Evolutionary conservation across 352 stramenopile species (phyloP), one percentile per base, ranked within the genome.

Genomic region (Phytophthora constricta): DNA sequence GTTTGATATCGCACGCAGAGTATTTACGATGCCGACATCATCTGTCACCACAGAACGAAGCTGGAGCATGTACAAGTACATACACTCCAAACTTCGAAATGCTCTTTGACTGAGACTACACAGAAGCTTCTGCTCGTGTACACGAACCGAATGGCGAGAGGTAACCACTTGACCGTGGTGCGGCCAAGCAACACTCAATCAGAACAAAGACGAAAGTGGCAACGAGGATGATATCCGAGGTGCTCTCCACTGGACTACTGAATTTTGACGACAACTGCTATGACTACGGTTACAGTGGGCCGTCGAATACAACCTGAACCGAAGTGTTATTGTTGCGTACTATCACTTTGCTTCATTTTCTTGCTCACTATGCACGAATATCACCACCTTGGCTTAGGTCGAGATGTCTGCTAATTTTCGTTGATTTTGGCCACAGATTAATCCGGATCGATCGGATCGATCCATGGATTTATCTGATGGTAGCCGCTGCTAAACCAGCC

Each of bases 41-140:
- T 50, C 56, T 14, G 56, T 45, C 2, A 31, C 56, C 17, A 23
- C 56, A 19, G 23, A 64, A 50, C 28, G 33, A 50, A 57, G 56
- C 19, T 64, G 56, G 56, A 64, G 56, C 25, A 50, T 51, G 0
- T 31, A 64, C 31, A 64, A 56, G 22, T 57, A 23, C 33, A 55
- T 57, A 7, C 33, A 57, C 26, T 50, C 22, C 25, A 56, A 56
- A 9, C 46, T 64, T 5, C 31, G 56, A 31, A 51, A 50, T 50
- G 22, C 0, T 9, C 56, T 56, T 49, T 42, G 31, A 27, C 55
- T 3, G 19, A 49, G 45, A 64, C 5, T 2, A 34, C 56, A 3
- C 46, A 13, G 3, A 64, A 64, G 56, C 33, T 64, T 27, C 5
- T 51, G 4, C 50, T 64, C n/a, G 17, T 64, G 25, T 64, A 64